phyloP scores from a whole-genome alignment of 768 basidiomycete genomes.

The Russula olivacea region DNA sequence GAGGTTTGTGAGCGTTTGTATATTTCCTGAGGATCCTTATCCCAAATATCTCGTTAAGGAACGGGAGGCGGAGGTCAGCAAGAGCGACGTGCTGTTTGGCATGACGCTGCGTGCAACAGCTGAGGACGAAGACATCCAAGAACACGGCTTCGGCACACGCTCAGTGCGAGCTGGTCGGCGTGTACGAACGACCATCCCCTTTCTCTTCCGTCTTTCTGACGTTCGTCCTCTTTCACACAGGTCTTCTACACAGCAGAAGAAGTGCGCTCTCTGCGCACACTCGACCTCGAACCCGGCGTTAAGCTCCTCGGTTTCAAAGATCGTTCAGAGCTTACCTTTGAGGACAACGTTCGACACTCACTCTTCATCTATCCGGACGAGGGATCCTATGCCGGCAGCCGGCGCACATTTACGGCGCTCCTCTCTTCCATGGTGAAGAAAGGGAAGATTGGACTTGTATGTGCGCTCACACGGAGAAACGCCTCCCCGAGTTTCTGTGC shows the following conservation, averaged over 20 bases:
- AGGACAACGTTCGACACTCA: constrained; percentile 91
- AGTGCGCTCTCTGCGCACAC: constrained; percentile 70
- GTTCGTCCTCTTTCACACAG: constrained; percentile 34
- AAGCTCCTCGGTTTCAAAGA: constrained; percentile 92
- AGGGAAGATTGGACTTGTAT: constrained; percentile 73
- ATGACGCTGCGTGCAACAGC: constrained; percentile 38
- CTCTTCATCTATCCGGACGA: constrained; percentile 92
- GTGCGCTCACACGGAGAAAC: constrained; percentile 63
- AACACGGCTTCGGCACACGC: constrained; percentile 30
- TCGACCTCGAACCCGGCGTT: constrained; percentile 77
- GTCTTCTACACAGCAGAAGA: constrained; percentile 85
- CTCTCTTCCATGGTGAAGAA: constrained; percentile 78
- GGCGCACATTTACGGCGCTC: constrained; percentile 84
- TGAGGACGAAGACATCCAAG: constrained; percentile 35
- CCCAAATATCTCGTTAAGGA: constrained; percentile 26
- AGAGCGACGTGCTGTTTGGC: constrained; percentile 35
- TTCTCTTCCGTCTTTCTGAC: constrained; percentile 5
- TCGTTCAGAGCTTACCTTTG: constrained; percentile 59
- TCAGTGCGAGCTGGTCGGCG: constrained; percentile 47
- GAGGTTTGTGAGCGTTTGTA: constrained; percentile 43
- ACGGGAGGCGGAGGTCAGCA: constrained; percentile 35
- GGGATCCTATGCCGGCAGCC: constrained; percentile 83
- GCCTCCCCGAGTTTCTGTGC: constrained; percentile 76
- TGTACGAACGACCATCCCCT: constrained; percentile 34
- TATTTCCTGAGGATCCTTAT: background rate